Evolutionary conservation across 495 filamentous ascomycete species (phyloP).

Genomic region (Apodospora peruviana): DNA sequence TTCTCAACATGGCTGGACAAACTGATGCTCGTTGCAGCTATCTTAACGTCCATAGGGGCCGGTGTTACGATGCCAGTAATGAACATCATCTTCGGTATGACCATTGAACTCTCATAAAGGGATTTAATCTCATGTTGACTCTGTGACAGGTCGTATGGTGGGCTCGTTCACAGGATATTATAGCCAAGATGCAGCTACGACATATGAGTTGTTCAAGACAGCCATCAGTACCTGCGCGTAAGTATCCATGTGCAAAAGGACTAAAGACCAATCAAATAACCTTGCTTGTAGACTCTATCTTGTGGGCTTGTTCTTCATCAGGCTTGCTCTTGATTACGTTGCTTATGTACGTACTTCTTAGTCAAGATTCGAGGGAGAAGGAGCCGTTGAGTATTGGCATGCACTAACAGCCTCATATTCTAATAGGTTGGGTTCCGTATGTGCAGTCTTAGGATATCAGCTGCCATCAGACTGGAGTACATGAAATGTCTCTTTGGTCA

Average conservation of each 20-base stretch:
- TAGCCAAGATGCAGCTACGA: slow-evolving; percentile 13
- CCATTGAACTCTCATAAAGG: not conserved
- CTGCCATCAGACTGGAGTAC: slow-evolving; percentile 46
- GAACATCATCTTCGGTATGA: slow-evolving; percentile 44
- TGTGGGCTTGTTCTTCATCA: slow-evolving; percentile 58
- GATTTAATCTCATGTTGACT: slow-evolving; percentile 5
- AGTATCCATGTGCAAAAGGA: not conserved
- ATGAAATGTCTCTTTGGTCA: slow-evolving; percentile 48
- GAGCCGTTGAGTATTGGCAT: too few relatives aligned
- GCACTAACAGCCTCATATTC: not conserved
- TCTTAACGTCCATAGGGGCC: slow-evolving; percentile 41
- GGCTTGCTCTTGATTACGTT: slow-evolving; percentile 52
- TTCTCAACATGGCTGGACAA: slow-evolving; percentile 43
- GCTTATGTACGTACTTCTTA: slow-evolving; percentile 39
- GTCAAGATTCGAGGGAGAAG: too few relatives aligned
- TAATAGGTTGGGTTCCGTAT: slow-evolving; percentile 49
- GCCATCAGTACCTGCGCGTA: slow-evolving; percentile 27
- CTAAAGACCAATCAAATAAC: not conserved
- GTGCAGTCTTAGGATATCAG: slow-evolving; percentile 49
- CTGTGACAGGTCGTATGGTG: slow-evolving; percentile 33
- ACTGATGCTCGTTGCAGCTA: slow-evolving; percentile 30
- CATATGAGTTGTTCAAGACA: slow-evolving; percentile 20
- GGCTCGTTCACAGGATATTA: slow-evolving; percentile 28
- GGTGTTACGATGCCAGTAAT: slow-evolving; percentile 47
- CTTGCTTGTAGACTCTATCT: slow-evolving; percentile 42